Evolutionary conservation across 2,329 filamentous ascomycete species (phyloP).

Genomic region (Colletotrichum plurivorum): DNA sequence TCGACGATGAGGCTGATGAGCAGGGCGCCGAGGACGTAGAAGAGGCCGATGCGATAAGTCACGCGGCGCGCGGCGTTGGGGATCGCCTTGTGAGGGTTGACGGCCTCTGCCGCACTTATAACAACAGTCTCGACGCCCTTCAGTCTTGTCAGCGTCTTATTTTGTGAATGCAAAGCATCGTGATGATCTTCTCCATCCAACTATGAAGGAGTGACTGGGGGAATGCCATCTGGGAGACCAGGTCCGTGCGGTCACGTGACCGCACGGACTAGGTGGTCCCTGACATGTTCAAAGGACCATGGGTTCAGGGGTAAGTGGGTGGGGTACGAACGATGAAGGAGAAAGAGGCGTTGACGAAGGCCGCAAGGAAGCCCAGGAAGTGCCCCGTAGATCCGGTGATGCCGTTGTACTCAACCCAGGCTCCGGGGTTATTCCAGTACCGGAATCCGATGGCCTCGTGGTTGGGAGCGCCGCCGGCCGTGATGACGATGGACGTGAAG

Average conservation of each 20-base stretch:
- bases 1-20: slow-evolving; percentile 60
- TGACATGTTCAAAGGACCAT: too few species aligned
- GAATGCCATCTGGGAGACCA: too few species aligned
- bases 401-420: slow-evolving; percentile 62
- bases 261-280: too few species aligned
- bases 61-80: slow-evolving; percentile 61
- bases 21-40: slow-evolving; percentile 60
- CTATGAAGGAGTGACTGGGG: too few species aligned
- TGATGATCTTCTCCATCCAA: too few species aligned
- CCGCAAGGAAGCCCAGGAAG: slow-evolving; percentile 69
- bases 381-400: slow-evolving; percentile 64
- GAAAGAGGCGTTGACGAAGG: slow-evolving; percentile 65
- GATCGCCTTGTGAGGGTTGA: slow-evolving; percentile 58
- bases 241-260: too few species aligned
- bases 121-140: slow-evolving; percentile 56
- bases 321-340: slow-evolving; percentile 42
- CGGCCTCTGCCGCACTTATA: slow-evolving; percentile 59
- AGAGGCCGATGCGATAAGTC: slow-evolving; percentile 60
- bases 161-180: too few species aligned
- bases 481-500: slow-evolving; percentile 59
- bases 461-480: slow-evolving; percentile 64
- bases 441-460: slow-evolving; percentile 58
- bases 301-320: too few species aligned
- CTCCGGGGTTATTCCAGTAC: slow-evolving; percentile 61
- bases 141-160: too few species aligned